Evolutionary conservation across 768 basidiomycete genomes (phyloP).

Genomic region (Termitomyces sp.): DNA sequence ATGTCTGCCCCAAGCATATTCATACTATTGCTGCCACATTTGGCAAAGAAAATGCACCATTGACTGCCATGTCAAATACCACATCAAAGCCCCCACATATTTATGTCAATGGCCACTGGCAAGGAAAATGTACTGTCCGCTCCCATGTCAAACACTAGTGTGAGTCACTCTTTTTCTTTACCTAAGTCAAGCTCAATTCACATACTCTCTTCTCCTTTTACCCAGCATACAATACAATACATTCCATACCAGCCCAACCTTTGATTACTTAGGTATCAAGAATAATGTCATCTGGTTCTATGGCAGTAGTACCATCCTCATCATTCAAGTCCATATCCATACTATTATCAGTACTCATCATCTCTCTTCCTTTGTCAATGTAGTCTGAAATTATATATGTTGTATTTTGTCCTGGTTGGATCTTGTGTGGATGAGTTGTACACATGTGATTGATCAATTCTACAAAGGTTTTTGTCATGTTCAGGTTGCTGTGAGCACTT

Average conservation of each 20-base stretch:
- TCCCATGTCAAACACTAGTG: no score
- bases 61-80: no score
- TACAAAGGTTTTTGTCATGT: constrained; percentile 21
- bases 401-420: not conserved
- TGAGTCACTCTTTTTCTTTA: no score
- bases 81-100: no score
- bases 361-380: not conserved
- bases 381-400: not conserved
- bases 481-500: constrained; percentile 18
- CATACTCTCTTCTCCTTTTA: no score
- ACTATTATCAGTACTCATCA: not conserved
- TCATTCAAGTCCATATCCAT: not conserved
- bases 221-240: no score
- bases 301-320: not conserved
- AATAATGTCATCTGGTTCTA: not conserved
- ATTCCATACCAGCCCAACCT: no score
- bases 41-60: not conserved
- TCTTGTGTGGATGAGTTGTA: not conserved
- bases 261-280: no score
- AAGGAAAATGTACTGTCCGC: no score
- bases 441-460: constrained; percentile 10
- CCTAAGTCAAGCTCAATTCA: no score
- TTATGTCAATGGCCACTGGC: no score
- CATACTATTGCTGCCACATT: not conserved
- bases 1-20: not conserved